phyloP scores from a whole-genome alignment of 257 asterid genomes.

The Plantago ovata region DNA sequence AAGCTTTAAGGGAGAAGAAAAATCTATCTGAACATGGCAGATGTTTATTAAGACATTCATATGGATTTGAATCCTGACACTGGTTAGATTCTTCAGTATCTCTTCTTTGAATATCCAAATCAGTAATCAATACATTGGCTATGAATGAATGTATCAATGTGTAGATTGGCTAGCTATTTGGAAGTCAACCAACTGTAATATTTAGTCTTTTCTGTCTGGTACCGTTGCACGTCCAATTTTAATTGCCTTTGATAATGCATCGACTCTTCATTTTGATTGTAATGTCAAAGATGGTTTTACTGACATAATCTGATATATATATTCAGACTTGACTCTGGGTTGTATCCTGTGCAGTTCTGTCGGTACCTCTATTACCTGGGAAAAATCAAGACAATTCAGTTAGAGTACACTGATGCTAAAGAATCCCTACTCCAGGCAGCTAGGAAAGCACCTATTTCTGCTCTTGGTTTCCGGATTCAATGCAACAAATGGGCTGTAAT shows the following conservation, averaged over 20 bases:
- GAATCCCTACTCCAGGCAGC: slow-evolving; percentile 79
- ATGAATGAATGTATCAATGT: background rate
- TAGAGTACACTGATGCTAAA: slow-evolving; percentile 82
- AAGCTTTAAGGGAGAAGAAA: too few species aligned
- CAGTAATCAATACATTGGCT: background rate
- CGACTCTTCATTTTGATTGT: background rate
- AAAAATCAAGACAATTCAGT: slow-evolving; percentile 72
- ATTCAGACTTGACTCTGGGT: slow-evolving; percentile 9
- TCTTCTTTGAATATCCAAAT: background rate
- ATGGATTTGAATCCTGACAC: background rate
- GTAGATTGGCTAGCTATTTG: background rate
- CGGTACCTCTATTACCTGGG: slow-evolving; percentile 79
- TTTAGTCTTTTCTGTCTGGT: background rate
- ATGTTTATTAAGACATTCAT: background rate
- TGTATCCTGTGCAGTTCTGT: slow-evolving; percentile 47
- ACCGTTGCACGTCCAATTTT: background rate
- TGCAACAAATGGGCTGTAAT: slow-evolving; percentile 84
- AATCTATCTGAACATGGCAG: background rate
- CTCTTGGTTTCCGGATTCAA: slow-evolving; percentile 69
- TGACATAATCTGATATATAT: background rate
- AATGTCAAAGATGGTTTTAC: background rate
- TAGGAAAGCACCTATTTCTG: slow-evolving; percentile 68
- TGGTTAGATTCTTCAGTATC: background rate
- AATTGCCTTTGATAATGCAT: background rate
- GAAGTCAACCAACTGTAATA: background rate